Conservation (phyloP, 768 basidiomycete genomes). For the Cystoderma amianthinum region DNA sequence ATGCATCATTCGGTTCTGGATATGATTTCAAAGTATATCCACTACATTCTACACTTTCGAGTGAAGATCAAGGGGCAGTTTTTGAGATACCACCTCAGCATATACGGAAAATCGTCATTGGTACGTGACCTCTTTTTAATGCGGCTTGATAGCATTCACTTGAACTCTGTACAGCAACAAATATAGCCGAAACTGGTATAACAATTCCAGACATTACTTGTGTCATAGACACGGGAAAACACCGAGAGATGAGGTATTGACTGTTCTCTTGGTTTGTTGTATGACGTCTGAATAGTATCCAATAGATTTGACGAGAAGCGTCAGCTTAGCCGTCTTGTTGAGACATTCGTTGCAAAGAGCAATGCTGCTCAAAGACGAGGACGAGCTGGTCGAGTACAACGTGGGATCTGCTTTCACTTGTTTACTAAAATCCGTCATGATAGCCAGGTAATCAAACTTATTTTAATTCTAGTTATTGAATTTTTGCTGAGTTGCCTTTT, state of each 20-base stretch:
- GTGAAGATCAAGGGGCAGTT: constrained; percentile 83
- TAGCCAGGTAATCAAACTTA: too few species aligned
- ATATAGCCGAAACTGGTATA: constrained; percentile 95
- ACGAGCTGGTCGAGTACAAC: constrained; percentile 85
- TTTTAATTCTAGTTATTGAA: too few species aligned
- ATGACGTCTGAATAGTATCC: too few species aligned
- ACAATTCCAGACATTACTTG: constrained; percentile 98
- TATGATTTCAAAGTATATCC: constrained; percentile 72
- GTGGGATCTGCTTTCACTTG: constrained; percentile 90
- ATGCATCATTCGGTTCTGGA: constrained; percentile 59
- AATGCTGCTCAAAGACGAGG: constrained; percentile 89
- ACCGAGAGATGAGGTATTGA: constrained; percentile 81
- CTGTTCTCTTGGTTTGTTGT: too few species aligned
- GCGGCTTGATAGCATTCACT: background rate
- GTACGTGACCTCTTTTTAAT: constrained; percentile 36
- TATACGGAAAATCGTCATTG: constrained; percentile 89
- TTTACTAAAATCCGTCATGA: constrained; percentile 89
- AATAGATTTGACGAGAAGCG: too few species aligned
- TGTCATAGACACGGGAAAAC: constrained; percentile 91
- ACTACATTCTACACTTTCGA: constrained; percentile 89
- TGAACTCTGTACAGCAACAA: constrained; percentile 82
- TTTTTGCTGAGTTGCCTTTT: too few species aligned
- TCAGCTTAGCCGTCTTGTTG: constrained; percentile 85
- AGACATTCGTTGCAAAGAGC: constrained; percentile 87
- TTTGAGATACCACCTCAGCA: constrained; percentile 83